Percentiles rank a stretch among this genome's conserved stretches.
phyloP scores from a whole-genome alignment of 2,329 filamentous ascomycete species.

The Aureobasidium sp. region DNA sequence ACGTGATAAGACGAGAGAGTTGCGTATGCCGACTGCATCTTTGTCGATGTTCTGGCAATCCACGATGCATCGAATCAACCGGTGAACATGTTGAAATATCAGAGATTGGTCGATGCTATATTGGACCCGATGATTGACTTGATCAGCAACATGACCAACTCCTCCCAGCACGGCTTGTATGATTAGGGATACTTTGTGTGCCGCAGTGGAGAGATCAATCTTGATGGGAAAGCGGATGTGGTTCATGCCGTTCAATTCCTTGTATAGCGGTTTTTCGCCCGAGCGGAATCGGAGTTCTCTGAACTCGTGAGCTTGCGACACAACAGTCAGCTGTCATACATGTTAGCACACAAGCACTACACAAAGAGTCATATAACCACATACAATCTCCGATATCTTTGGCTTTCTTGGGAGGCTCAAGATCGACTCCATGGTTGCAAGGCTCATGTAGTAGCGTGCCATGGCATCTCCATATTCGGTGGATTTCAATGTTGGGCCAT shows the following conservation, averaged over 20 bases:
- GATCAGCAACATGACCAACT: constrained; percentile 54
- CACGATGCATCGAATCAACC: constrained; percentile 66
- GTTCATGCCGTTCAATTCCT: constrained; percentile 61
- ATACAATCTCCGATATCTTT: constrained; percentile 61
- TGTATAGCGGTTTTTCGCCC: constrained; percentile 62
- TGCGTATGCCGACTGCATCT: constrained; percentile 62
- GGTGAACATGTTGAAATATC: constrained; percentile 62
- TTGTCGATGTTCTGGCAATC: constrained; percentile 59
- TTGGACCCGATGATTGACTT: constrained; percentile 49
- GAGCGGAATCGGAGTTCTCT: constrained; percentile 63
- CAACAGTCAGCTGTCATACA: constrained; percentile 51
- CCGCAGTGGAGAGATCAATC: constrained; percentile 55
- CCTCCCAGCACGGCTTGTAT: constrained; percentile 69
- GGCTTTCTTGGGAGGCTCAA: constrained; percentile 55
- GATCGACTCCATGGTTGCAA: constrained; percentile 70
- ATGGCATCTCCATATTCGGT: constrained; percentile 73
- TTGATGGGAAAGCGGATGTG: constrained; percentile 66
- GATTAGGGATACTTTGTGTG: constrained; percentile 71
- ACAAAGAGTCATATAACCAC: constrained; percentile 23
- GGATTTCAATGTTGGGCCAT: constrained; percentile 45
- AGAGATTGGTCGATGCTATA: constrained; percentile 54
- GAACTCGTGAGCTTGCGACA: constrained; percentile 67
- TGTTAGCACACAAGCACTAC: neutral
- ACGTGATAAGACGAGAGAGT: constrained; percentile 69
- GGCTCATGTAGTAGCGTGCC: constrained; percentile 74